A percentile compares a stretch with the other conserved stretches of the same genome.
Evolutionary conservation across 257 asterid genomes (phyloP).

Genomic region (Penstemon newberryi): DNA sequence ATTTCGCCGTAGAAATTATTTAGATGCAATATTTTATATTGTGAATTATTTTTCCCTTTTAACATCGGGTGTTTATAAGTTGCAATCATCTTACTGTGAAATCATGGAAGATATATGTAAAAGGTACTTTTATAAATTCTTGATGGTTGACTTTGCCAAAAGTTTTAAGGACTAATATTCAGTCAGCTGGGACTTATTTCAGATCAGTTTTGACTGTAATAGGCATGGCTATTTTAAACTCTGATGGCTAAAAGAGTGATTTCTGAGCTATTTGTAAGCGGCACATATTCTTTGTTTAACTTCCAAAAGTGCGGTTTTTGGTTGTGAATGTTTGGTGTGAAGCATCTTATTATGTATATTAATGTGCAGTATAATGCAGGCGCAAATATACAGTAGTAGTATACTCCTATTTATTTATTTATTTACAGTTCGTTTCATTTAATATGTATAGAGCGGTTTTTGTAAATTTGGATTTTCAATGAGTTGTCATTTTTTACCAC

Average conservation of each 20-base stretch:
- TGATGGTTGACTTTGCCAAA: slow-evolving; percentile 13
- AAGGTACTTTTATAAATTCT: neutral
- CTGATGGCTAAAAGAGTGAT: slow-evolving; percentile 51
- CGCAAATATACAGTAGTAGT: neutral
- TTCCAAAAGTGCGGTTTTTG: neutral
- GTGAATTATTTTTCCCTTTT: neutral
- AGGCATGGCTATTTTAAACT: slow-evolving; percentile 1
- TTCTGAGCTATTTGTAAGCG: slow-evolving; percentile 63
- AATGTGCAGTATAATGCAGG: neutral
- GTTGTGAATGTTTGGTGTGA: neutral
- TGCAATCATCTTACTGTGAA: neutral
- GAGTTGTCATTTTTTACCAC: slow-evolving; percentile 79
- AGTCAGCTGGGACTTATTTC: slow-evolving; percentile 1
- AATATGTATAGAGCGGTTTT: neutral
- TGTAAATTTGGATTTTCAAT: slow-evolving; percentile 14
- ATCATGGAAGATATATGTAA: too few relatives aligned
- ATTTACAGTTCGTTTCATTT: slow-evolving; percentile 1
- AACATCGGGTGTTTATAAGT: neutral
- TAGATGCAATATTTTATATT: neutral
- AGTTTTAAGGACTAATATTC: neutral
- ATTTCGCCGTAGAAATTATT: neutral
- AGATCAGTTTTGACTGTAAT: neutral
- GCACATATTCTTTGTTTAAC: slow-evolving; percentile 26
- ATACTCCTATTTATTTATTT: neutral
- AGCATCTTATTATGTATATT: neutral